Evolutionary conservation across 78 protist genomes (phyloP).

Genomic region (Mastigamoeba balamuthi): DNA sequence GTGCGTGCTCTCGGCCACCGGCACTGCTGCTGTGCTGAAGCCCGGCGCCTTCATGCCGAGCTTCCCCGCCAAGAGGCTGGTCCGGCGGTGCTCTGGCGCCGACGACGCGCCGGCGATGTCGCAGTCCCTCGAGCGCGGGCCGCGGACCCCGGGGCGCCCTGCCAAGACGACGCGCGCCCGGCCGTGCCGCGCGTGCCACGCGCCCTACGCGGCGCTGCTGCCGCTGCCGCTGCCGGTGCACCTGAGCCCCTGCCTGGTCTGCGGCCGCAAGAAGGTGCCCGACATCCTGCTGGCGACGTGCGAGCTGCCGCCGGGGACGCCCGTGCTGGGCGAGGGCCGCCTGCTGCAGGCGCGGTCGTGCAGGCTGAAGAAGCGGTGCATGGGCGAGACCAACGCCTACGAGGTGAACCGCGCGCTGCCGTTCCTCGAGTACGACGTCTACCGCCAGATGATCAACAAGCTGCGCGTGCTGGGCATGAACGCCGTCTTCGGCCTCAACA

Average conservation of each 20-base stretch:
- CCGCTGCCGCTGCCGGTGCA: slow-evolving; percentile 10
- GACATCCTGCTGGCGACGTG: slow-evolving; percentile 51
- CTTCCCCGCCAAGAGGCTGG: too few species aligned
- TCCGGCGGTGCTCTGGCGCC: too few species aligned
- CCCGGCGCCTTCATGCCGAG: too few species aligned
- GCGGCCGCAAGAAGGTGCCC: slow-evolving; percentile 59
- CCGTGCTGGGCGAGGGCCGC: slow-evolving; percentile 34
- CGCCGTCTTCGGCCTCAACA: slow-evolving; percentile 55
- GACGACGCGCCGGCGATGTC: neutral
- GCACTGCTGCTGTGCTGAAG: slow-evolving; percentile 50
- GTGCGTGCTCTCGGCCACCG: slow-evolving; percentile 48
- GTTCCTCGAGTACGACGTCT: slow-evolving; percentile 74
- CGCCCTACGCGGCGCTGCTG: neutral
- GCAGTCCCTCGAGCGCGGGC: too few species aligned
- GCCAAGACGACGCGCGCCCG: too few species aligned
- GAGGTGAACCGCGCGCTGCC: slow-evolving; percentile 58
- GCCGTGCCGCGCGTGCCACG: neutral
- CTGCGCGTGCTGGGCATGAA: slow-evolving; percentile 62
- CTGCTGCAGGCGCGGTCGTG: slow-evolving; percentile 47
- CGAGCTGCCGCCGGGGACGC: slow-evolving; percentile 54
- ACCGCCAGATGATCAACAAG: slow-evolving; percentile 65
- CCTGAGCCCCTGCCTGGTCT: slow-evolving; percentile 12
- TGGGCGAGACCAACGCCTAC: neutral
- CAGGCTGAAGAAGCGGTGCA: slow-evolving; percentile 18
- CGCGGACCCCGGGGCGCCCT: too few species aligned